Conservation (phyloP, 2,329 filamentous ascomycete species). For the Ophiostoma angusticollis region DNA sequence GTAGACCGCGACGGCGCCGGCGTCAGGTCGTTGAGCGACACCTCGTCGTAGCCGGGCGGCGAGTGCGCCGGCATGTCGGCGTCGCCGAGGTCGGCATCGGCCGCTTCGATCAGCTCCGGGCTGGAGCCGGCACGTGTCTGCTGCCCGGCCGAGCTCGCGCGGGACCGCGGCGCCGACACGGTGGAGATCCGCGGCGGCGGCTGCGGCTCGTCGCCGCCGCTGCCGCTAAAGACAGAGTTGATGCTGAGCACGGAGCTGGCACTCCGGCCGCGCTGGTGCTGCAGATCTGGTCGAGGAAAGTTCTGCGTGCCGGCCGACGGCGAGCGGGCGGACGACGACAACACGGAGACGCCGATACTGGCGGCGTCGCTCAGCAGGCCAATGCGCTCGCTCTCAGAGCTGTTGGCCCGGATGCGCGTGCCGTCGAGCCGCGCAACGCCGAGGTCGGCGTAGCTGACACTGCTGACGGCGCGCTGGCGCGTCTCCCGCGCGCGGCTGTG, state of each 20-base stretch:
- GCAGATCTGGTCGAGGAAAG: conserved; percentile 7
- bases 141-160: conserved; percentile 15
- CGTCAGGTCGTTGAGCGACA: conserved; percentile 21
- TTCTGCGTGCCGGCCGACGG: conserved; percentile 16
- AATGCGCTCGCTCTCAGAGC: conserved; percentile 57
- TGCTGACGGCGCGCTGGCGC: conserved; percentile 56
- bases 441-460: conserved; percentile 63
- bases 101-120: conserved; percentile 36
- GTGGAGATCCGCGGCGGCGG: conserved; percentile 14
- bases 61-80: conserved; percentile 29
- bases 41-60: conserved; percentile 39
- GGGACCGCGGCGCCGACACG: no score
- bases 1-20: conserved; percentile 20
- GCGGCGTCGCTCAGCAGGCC: conserved; percentile 62
- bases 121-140: conserved; percentile 38
- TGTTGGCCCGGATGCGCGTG: conserved; percentile 60
- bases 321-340: conserved; percentile 23
- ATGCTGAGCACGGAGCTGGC: conserved; percentile 45
- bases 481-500: conserved; percentile 44
- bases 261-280: conserved; percentile 34
- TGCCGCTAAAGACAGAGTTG: conserved; percentile 21
- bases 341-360: conserved; percentile 34
- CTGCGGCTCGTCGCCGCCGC: conserved; percentile 14
- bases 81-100: conserved; percentile 33
- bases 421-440: conserved; percentile 69